phyloP scores from a whole-genome alignment of 1,284 basidiomycete genomes.

The Erythrobasidium hasegawianum region DNA sequence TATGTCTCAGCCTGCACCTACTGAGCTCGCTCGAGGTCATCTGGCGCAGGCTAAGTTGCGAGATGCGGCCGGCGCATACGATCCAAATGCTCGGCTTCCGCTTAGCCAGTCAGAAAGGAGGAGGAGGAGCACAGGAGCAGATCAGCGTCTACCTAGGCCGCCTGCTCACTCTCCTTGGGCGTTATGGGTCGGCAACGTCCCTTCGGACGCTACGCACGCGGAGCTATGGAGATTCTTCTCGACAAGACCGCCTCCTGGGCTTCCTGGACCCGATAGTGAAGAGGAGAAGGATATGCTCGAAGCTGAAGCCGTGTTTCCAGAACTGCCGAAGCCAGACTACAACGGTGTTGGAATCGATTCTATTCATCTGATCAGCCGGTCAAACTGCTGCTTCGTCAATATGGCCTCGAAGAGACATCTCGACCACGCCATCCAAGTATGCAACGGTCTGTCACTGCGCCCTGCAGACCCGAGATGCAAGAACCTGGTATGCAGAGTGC shows the following conservation, averaged over 20 bases:
- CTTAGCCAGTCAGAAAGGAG: slow-evolving; percentile 8
- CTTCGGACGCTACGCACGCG: slow-evolving; percentile 72
- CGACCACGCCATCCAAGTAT: slow-evolving; percentile 64
- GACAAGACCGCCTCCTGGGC: slow-evolving; percentile 44
- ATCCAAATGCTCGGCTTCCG: slow-evolving; percentile 17
- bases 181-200: slow-evolving; percentile 92
- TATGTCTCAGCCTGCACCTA: slow-evolving; percentile 17
- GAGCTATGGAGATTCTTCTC: slow-evolving; percentile 87
- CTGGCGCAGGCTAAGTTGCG: slow-evolving; percentile 38
- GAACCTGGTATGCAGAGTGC: slow-evolving; percentile 58
- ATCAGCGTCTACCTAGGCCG: slow-evolving; percentile 39
- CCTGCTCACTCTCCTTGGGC: slow-evolving; percentile 53
- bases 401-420: slow-evolving; percentile 66
- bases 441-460: slow-evolving; percentile 66
- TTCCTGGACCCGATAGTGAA: slow-evolving; percentile 32
- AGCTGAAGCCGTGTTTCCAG: slow-evolving; percentile 24
- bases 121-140: neutral
- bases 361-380: slow-evolving; percentile 86
- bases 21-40: slow-evolving; percentile 37
- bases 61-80: slow-evolving; percentile 28
- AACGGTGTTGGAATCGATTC: slow-evolving; percentile 64
- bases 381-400: slow-evolving; percentile 91
- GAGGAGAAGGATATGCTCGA: slow-evolving; percentile 33
- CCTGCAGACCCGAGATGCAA: slow-evolving; percentile 67
- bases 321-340: slow-evolving; percentile 40